These are phyloP conservation scores for Petunia axillaris DNA, from an alignment of 257 asterid species.

Conservation along the genomic window DNA sequence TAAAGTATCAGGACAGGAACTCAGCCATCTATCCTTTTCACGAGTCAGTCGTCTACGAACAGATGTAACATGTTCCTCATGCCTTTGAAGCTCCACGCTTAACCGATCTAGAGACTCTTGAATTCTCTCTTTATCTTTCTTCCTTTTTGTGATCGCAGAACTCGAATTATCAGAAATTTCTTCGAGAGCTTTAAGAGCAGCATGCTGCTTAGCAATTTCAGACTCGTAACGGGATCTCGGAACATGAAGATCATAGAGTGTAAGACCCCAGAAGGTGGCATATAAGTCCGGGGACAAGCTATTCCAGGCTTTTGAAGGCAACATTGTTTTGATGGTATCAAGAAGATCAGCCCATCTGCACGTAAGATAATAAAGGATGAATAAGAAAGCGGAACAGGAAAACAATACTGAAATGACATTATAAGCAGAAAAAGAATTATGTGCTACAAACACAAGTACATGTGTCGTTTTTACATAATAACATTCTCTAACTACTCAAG, in stretches of 20 bases:
- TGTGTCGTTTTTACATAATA: neutral
- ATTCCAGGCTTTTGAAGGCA: constrained; percentile 98
- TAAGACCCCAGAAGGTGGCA: constrained; percentile 99
- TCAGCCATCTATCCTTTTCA: constrained; percentile 97
- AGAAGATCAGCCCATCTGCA: constrained; percentile 94
- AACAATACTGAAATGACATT: neutral
- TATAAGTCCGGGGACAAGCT: constrained; percentile 96
- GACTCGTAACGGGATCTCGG: constrained; percentile 90
- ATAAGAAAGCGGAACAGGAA: constrained; percentile 10
- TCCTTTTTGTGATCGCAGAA: constrained; percentile 96
- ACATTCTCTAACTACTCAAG: constrained; percentile 25
- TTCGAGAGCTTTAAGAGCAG: constrained; percentile 93
- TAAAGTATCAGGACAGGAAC: constrained; percentile 96
- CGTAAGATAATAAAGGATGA: constrained; percentile 24
- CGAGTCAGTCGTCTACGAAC: constrained; percentile 85
- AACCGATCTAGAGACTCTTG: constrained; percentile 97
- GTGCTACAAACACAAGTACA: neutral
- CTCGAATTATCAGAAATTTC: constrained; percentile 96
- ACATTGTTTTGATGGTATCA: constrained; percentile 82
- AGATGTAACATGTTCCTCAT: constrained; percentile 95
- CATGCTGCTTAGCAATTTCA: constrained; percentile 86
- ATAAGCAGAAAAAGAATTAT: neutral
- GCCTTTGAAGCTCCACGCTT: constrained; percentile 78
- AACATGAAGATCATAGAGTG: constrained; percentile 92
- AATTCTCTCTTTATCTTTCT: constrained; percentile 97